phyloP scores from a whole-genome alignment of 768 basidiomycete species.

The Amanita thiersii region DNA sequence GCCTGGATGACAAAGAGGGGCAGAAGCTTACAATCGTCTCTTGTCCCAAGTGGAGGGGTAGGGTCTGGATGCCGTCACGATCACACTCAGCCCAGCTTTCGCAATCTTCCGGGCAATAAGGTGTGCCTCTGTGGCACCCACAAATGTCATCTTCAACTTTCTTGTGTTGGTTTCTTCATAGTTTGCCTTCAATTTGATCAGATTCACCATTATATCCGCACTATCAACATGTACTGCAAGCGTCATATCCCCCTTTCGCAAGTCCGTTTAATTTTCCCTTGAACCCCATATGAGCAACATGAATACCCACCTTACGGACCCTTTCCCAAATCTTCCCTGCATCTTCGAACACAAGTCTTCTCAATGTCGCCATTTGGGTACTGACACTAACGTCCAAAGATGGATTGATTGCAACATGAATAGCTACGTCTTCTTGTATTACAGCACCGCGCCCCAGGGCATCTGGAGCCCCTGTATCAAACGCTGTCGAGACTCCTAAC shows the following conservation, averaged over 20 bases:
- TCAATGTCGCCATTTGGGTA: conserved; percentile 52
- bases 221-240: conserved; percentile 61
- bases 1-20: not conserved
- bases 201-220: conserved; percentile 68
- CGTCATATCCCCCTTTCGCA: conserved; percentile 42
- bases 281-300: conserved; percentile 9
- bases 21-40: conserved; percentile 44
- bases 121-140: conserved; percentile 54
- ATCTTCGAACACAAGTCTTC: conserved; percentile 28
- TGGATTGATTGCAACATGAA: conserved; percentile 47
- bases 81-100: conserved; percentile 58
- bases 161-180: conserved; percentile 29
- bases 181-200: conserved; percentile 53
- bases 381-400: conserved; percentile 42
- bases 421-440: conserved; percentile 52
- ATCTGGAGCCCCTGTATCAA: conserved; percentile 51
- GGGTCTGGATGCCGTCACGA: conserved; percentile 54
- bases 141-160: conserved; percentile 37
- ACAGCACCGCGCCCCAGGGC: conserved; percentile 56
- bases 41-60: conserved; percentile 62
- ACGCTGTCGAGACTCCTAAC: conserved; percentile 53
- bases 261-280: conserved; percentile 18
- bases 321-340: conserved; percentile 22
- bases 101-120: conserved; percentile 58
- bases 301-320: conserved; percentile 25